A percentile compares a stretch with the other conserved stretches of the same genome.
Conservation (phyloP, 2,329 filamentous ascomycete species). For the Ophiostoma piceae region DNA sequence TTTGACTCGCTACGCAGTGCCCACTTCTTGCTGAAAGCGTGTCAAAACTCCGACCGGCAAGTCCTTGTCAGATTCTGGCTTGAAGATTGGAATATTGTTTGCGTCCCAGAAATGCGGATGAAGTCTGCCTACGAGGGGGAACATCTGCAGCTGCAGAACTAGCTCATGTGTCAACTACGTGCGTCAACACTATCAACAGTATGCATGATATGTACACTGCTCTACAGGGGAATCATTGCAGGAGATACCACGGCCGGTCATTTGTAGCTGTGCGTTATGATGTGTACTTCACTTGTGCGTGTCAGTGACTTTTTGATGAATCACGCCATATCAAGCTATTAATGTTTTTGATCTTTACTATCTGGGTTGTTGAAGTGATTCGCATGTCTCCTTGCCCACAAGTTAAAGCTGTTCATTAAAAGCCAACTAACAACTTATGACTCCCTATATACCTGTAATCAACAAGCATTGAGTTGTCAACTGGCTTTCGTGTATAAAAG, state of each 20-base stretch:
- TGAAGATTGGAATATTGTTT: background rate
- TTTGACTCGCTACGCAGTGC: too few relatives aligned
- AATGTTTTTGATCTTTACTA: background rate
- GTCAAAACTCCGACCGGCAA: too few relatives aligned
- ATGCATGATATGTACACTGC: background rate
- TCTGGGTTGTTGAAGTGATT: background rate
- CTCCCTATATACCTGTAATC: background rate
- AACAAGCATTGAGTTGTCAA: background rate
- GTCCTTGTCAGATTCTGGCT: too few relatives aligned
- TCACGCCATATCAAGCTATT: background rate
- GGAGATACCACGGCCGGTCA: fast-evolving
- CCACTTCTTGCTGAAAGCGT: too few relatives aligned
- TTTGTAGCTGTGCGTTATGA: background rate
- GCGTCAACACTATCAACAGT: background rate
- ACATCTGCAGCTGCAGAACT: background rate
- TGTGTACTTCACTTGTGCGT: background rate
- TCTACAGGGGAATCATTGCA: background rate
- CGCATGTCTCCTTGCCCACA: background rate
- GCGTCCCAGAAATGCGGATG: background rate
- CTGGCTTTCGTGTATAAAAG: background rate
- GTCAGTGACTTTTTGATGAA: background rate
- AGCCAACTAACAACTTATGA: background rate
- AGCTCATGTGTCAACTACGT: background rate
- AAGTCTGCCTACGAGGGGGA: background rate
- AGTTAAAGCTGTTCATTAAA: background rate